Evolutionary conservation across 176 grass and related monocot species (phyloP).

Genomic region (Otatea glauca): DNA sequence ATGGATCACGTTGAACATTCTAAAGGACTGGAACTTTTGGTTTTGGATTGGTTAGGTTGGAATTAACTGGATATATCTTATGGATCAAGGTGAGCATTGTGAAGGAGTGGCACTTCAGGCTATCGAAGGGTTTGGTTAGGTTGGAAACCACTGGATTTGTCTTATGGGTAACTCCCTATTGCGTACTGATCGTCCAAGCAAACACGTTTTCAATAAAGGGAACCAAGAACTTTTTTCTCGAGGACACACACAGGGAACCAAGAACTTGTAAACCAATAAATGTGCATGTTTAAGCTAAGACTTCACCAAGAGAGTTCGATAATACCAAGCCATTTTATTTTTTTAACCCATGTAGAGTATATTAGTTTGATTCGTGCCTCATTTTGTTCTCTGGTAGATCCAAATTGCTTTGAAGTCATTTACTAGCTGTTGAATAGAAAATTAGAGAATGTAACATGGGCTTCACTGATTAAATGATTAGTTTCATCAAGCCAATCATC

Average conservation of each 20-base stretch:
- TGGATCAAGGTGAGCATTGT: conserved; percentile 2
- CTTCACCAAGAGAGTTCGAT: not conserved
- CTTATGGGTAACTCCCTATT: not conserved
- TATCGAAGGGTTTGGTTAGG: conserved; percentile 31
- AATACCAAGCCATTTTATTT: not conserved
- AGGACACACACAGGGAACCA: not conserved
- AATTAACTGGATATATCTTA: conserved; percentile 28
- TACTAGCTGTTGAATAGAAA: conserved; percentile 22
- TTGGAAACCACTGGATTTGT: conserved; percentile 11
- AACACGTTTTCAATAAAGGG: conserved; percentile 1
- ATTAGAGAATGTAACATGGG: conserved; percentile 36
- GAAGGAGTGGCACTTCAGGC: conserved; percentile 6
- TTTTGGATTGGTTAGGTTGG: conserved; percentile 34
- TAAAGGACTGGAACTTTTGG: conserved; percentile 9
- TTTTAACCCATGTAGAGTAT: not conserved
- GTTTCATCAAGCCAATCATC: conserved; percentile 53
- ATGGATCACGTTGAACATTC: not conserved
- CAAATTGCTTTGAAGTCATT: not conserved
- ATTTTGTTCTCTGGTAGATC: not conserved
- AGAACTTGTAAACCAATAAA: conserved; percentile 3
- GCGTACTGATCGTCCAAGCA: not conserved
- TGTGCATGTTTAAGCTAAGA: not conserved
- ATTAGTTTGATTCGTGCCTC: not conserved
- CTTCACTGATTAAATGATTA: conserved; percentile 36
- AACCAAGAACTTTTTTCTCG: not conserved